Percentiles rank a stretch among this genome's conserved stretches.
phyloP scores from a whole-genome alignment of 805 yeast genomes.

The Phaffomyces opuntiae region DNA sequence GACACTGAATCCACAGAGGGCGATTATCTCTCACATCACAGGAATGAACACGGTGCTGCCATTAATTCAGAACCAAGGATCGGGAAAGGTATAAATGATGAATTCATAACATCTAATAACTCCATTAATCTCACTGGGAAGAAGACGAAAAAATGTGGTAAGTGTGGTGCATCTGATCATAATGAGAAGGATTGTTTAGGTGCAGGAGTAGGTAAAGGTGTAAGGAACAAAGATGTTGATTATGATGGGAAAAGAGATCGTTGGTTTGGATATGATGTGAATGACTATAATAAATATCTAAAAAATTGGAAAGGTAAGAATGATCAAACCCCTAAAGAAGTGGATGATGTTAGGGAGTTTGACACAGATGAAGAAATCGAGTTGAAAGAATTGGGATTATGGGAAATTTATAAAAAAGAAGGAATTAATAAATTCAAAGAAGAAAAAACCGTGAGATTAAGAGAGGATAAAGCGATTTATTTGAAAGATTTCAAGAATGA shows the following conservation, averaged over 20 bases:
- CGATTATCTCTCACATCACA: slow-evolving; percentile 54
- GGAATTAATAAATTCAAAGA: slow-evolving; percentile 26
- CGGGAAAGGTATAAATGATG: slow-evolving; percentile 54
- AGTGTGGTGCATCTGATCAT: slow-evolving; percentile 50
- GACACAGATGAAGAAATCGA: slow-evolving; percentile 41
- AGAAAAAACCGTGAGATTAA: slow-evolving; percentile 47
- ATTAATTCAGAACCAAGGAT: slow-evolving; percentile 41
- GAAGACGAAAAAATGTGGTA: slow-evolving; percentile 34
- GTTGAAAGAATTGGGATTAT: slow-evolving; percentile 32
- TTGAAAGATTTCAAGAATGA: slow-evolving; percentile 40
- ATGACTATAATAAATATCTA: slow-evolving; percentile 50
- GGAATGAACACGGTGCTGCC: slow-evolving; percentile 27
- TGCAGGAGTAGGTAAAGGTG: slow-evolving; percentile 8
- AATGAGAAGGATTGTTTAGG: slow-evolving; percentile 42
- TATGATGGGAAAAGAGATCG: slow-evolving; percentile 25
- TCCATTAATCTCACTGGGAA: background rate
- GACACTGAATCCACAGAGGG: slow-evolving; percentile 2
- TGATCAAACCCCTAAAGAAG: slow-evolving; percentile 19
- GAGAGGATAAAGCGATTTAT: slow-evolving; percentile 76
- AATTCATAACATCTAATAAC: slow-evolving; percentile 17
- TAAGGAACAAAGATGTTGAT: slow-evolving; percentile 21
- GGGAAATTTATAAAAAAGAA: slow-evolving; percentile 13
- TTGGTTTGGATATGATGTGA: slow-evolving; percentile 63
- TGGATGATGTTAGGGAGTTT: slow-evolving; percentile 6
- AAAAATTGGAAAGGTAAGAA: slow-evolving; percentile 33